A percentile compares a stretch with the other conserved stretches of the same genome.
Conservation (phyloP, 1,284 basidiomycete species). For the Naganishia sp. region DNA sequence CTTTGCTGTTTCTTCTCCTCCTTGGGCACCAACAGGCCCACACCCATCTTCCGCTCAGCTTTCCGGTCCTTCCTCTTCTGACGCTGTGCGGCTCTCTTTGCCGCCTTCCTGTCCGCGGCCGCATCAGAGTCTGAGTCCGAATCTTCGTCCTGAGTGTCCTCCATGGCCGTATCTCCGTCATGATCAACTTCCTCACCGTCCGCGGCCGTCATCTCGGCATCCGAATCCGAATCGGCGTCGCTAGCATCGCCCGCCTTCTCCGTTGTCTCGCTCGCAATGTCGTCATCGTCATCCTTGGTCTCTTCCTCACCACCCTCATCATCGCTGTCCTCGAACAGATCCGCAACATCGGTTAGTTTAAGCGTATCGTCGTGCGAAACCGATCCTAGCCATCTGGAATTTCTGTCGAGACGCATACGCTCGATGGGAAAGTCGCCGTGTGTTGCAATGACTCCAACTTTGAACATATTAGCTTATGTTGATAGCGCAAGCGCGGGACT, state of each 20-base stretch:
- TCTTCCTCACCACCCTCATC: slow-evolving; percentile 58
- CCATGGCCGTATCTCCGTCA: slow-evolving; percentile 26
- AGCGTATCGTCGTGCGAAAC: slow-evolving; percentile 87
- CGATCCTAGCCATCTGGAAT: slow-evolving; percentile 81
- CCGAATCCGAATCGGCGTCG: slow-evolving; percentile 10
- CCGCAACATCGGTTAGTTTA: slow-evolving; percentile 76
- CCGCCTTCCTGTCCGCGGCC: slow-evolving; percentile 12
- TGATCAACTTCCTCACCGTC: slow-evolving; percentile 16
- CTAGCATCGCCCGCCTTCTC: slow-evolving; percentile 32
- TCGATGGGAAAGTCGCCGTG: slow-evolving; percentile 90
- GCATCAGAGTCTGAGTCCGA: slow-evolving; percentile 18
- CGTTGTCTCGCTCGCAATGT: slow-evolving; percentile 26
- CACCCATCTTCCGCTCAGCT: slow-evolving; percentile 15
- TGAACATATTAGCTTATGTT: neutral
- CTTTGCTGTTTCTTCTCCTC: slow-evolving; percentile 21
- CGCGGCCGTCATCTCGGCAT: slow-evolving; percentile 24
- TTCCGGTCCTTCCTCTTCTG: slow-evolving; percentile 25
- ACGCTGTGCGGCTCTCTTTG: slow-evolving; percentile 17
- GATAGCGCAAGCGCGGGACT: slow-evolving; percentile 31
- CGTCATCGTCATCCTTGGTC: slow-evolving; percentile 55
- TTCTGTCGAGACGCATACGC: slow-evolving; percentile 66
- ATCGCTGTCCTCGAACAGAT: slow-evolving; percentile 62
- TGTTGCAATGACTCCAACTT: slow-evolving; percentile 81
- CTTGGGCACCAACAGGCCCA: slow-evolving; percentile 13
- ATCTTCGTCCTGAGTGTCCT: slow-evolving; percentile 15